Conservation (phyloP, 2,329 filamentous ascomycete genomes). For the Aspergillus sp. region DNA sequence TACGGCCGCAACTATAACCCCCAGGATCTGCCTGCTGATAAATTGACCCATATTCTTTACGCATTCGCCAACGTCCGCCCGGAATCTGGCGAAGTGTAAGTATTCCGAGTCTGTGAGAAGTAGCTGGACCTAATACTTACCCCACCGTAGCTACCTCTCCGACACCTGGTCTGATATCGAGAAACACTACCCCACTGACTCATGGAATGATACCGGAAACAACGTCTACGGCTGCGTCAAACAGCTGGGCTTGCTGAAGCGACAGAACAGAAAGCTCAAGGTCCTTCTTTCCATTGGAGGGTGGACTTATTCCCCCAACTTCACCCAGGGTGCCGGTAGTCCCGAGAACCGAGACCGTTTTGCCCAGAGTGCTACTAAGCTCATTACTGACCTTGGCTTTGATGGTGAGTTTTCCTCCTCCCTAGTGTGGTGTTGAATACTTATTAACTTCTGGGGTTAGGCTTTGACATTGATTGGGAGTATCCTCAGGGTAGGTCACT, state of each 20-base stretch:
- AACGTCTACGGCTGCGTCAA: constrained; percentile 78
- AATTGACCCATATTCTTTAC: constrained; percentile 84
- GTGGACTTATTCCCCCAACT: constrained; percentile 78
- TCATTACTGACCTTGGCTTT: constrained; percentile 80
- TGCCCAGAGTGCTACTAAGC: constrained; percentile 67
- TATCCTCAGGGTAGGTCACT: constrained; percentile 39
- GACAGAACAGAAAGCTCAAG: constrained; percentile 73
- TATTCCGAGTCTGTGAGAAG: background rate
- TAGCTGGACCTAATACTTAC: constrained; percentile 8
- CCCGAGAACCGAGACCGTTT: constrained; percentile 63
- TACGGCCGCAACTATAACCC: constrained; percentile 81
- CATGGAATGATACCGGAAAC: constrained; percentile 65
- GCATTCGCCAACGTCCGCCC: constrained; percentile 82
- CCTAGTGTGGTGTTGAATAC: background rate
- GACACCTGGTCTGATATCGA: constrained; percentile 69
- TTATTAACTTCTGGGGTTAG: constrained; percentile 18
- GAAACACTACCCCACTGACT: constrained; percentile 69
- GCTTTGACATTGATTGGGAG: constrained; percentile 51
- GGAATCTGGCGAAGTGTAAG: constrained; percentile 74
- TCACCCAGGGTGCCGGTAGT: constrained; percentile 66
- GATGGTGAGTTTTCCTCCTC: constrained; percentile 36
- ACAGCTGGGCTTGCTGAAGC: constrained; percentile 74
- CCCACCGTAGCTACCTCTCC: constrained; percentile 49
- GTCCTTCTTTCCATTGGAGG: constrained; percentile 79
- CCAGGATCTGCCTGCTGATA: constrained; percentile 74